A percentile compares a stretch with the other conserved stretches of the same genome.
Conservation (phyloP, 2,329 filamentous ascomycete genomes). For the Colletotrichum noveboracense region DNA sequence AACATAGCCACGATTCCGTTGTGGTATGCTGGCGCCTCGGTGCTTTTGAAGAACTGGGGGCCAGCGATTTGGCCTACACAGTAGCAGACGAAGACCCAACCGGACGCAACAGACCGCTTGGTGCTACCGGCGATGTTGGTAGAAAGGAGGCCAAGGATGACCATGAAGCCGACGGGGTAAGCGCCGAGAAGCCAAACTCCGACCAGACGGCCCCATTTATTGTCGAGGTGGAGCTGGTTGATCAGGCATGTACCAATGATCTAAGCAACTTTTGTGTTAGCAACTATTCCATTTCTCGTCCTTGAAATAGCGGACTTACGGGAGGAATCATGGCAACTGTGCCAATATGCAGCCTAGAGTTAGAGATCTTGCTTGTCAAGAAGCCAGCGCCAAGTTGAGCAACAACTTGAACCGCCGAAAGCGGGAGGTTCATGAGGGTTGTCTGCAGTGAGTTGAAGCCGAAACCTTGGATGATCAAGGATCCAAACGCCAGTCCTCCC, state of each 20-base stretch:
- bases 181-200: conserved; percentile 15
- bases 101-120: conserved; percentile 31
- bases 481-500: conserved; percentile 3
- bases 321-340: conserved; percentile 14
- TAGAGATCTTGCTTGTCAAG: conserved; percentile 5
- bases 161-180: conserved; percentile 19
- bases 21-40: conserved; percentile 9
- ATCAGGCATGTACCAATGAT: conserved; percentile 14
- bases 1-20: conserved; percentile 17
- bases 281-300: background rate
- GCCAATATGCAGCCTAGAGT: conserved; percentile 4
- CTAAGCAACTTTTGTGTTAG: background rate
- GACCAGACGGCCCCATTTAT: conserved; percentile 15
- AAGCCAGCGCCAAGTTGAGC: conserved; percentile 9
- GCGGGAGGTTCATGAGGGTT: conserved; percentile 61
- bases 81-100: conserved; percentile 34
- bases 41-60: conserved; percentile 34
- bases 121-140: conserved; percentile 34
- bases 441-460: conserved; percentile 59
- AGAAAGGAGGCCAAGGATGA: conserved; percentile 20
- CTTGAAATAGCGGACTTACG: background rate
- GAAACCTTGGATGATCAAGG: conserved; percentile 57
- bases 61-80: conserved; percentile 34
- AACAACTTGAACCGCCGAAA: conserved; percentile 8
- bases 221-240: conserved; percentile 13